Conservation (phyloP, 2,329 filamentous ascomycete species). For the Aspergillus phoenicis region DNA sequence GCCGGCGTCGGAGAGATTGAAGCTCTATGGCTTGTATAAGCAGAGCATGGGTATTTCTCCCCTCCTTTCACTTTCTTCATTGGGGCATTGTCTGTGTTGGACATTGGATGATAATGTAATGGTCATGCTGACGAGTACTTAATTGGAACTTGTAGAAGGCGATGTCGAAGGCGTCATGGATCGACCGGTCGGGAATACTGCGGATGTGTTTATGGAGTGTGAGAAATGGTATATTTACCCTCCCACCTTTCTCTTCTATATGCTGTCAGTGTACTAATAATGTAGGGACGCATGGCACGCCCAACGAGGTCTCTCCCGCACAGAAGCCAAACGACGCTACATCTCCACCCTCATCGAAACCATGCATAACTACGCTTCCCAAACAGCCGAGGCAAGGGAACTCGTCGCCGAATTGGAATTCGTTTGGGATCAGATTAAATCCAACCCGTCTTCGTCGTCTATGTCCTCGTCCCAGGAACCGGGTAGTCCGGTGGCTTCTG, state of each 20-base stretch:
- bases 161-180: slow-evolving; percentile 95
- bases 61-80: background rate
- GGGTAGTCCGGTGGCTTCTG: background rate
- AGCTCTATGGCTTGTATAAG: slow-evolving; percentile 97
- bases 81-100: no score
- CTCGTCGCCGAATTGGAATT: slow-evolving; percentile 95
- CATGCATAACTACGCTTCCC: slow-evolving; percentile 91
- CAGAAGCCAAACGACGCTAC: slow-evolving; percentile 91
- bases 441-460: slow-evolving; percentile 68
- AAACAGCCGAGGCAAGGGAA: slow-evolving; percentile 78
- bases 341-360: slow-evolving; percentile 93
- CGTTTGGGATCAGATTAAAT: slow-evolving; percentile 97
- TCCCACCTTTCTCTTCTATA: background rate
- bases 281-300: slow-evolving; percentile 87
- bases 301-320: slow-evolving; percentile 79
- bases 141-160: slow-evolving; percentile 62
- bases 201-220: slow-evolving; percentile 57
- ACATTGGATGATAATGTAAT: background rate
- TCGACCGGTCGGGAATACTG: slow-evolving; percentile 62
- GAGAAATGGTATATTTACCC: slow-evolving; percentile 63
- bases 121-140: background rate
- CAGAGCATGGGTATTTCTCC: slow-evolving; percentile 77
- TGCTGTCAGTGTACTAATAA: background rate
- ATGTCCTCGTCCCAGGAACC: slow-evolving; percentile 16
- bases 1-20: slow-evolving; percentile 79